phyloP scores from a whole-genome alignment of 1,284 basidiomycete species.

The Xanthoconium separans region DNA sequence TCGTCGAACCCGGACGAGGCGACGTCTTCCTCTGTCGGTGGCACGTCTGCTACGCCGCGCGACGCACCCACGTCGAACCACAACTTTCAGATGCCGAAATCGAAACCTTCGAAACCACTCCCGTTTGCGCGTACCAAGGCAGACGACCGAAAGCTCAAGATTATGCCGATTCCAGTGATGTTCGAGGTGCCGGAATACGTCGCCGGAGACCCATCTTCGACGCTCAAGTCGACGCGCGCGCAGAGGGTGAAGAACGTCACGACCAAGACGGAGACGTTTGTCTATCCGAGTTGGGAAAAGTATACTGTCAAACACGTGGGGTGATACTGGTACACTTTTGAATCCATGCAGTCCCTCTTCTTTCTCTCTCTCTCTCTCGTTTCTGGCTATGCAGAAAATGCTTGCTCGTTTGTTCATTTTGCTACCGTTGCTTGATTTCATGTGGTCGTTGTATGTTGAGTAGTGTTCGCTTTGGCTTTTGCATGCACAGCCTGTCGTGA shows the following conservation, averaged over 20 bases:
- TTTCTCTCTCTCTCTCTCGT: background rate
- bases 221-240: conserved; percentile 24
- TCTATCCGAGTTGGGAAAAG: conserved; percentile 62
- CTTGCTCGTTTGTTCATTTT: background rate
- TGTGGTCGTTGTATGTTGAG: background rate
- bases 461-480: too few relatives aligned
- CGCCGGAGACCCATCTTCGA: conserved; percentile 18
- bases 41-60: conserved; percentile 14
- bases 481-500: too few relatives aligned
- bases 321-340: conserved; percentile 7
- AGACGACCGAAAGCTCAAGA: conserved; percentile 54
- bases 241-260: conserved; percentile 38
- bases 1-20: conserved; percentile 25
- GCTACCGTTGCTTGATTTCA: background rate
- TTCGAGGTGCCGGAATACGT: conserved; percentile 38
- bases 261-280: conserved; percentile 45
- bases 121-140: conserved; percentile 48
- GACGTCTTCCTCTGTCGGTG: conserved; percentile 24
- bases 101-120: conserved; percentile 41
- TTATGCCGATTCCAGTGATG: conserved; percentile 44
- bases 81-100: conserved; percentile 33
- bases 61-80: conserved; percentile 16
- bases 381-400: background rate
- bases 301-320: conserved; percentile 50
- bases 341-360: background rate